phyloP scores from a whole-genome alignment of 2,329 filamentous ascomycete genomes.

The Colletotrichum australisinense region DNA sequence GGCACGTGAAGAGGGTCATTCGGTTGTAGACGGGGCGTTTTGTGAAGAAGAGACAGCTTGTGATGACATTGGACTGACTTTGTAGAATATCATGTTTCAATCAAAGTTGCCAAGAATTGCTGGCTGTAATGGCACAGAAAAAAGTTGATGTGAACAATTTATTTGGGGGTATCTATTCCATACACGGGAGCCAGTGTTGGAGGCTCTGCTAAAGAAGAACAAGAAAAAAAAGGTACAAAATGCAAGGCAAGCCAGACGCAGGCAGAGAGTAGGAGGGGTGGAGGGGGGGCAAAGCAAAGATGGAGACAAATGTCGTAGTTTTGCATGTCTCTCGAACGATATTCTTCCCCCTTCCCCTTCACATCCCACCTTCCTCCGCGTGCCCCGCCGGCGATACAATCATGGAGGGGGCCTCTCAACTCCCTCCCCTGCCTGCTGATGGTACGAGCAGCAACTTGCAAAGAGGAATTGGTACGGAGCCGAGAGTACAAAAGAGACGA shows the following conservation, averaged over 20 bases:
- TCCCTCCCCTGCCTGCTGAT: not conserved
- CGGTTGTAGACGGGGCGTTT: not conserved
- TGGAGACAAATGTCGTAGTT: conserved; percentile 1
- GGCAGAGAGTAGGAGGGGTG: not conserved
- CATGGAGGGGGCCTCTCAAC: not conserved
- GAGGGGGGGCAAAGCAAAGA: not conserved
- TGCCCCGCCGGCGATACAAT: conserved; percentile 18
- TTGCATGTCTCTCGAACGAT: conserved; percentile 7
- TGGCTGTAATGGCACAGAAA: not conserved
- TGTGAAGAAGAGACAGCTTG: too few relatives aligned
- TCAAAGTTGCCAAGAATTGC: not conserved
- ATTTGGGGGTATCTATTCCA: conserved; percentile 25
- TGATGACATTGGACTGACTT: not conserved
- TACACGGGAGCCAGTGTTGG: not conserved
- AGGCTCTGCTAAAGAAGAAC: conserved; percentile 9
- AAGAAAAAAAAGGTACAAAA: not conserved
- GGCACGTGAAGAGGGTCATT: not conserved
- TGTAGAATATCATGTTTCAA: not conserved
- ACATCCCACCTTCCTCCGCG: not conserved
- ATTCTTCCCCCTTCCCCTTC: too few relatives aligned
- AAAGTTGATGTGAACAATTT: not conserved
- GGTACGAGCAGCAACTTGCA: not conserved
- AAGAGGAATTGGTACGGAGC: not conserved
- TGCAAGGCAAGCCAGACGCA: not conserved
- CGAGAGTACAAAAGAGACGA: not conserved